Evolutionary conservation across 805 yeast species (phyloP).

Genomic region (Pichia exigua): DNA sequence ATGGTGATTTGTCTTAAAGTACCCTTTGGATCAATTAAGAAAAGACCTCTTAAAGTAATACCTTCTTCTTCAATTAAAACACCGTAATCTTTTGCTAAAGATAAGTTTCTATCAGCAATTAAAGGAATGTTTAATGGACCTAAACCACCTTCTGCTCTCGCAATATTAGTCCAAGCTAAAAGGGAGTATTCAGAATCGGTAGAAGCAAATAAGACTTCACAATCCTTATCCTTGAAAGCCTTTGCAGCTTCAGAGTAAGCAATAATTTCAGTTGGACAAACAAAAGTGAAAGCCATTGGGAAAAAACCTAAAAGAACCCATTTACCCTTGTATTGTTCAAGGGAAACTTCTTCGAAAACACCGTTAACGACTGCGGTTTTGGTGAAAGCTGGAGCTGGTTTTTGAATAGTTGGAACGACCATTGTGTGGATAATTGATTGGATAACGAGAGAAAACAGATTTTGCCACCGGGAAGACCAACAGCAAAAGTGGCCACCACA

Average conservation of each 20-base stretch:
- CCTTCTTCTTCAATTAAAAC: constrained; percentile 95
- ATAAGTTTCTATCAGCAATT: constrained; percentile 94
- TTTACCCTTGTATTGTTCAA: constrained; percentile 95
- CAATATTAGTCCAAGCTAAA: constrained; percentile 96
- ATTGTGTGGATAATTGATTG: constrained; percentile 34
- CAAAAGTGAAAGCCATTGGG: constrained; percentile 99
- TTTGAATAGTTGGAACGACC: constrained; percentile 71
- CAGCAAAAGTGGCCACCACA: neutral
- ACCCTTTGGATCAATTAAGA: constrained; percentile 96
- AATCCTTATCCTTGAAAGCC: constrained; percentile 80
- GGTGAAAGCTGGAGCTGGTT: constrained; percentile 93
- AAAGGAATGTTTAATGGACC: constrained; percentile 94
- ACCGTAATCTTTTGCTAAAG: constrained; percentile 93
- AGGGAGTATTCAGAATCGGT: constrained; percentile 97
- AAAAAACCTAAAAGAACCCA: constrained; percentile 96
- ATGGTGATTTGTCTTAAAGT: constrained; percentile 91
- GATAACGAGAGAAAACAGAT: neutral
- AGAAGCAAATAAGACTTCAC: constrained; percentile 90
- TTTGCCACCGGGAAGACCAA: neutral
- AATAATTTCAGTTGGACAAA: constrained; percentile 98
- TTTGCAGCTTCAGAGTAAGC: constrained; percentile 95
- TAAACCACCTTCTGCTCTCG: constrained; percentile 96
- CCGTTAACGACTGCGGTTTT: constrained; percentile 98
- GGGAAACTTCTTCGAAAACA: constrained; percentile 86
- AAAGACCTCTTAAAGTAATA: constrained; percentile 95